These are phyloP conservation scores for Paramecium biaurelia DNA, from an alignment of 73 alveolate species.

Conservation along the genomic window DNA sequence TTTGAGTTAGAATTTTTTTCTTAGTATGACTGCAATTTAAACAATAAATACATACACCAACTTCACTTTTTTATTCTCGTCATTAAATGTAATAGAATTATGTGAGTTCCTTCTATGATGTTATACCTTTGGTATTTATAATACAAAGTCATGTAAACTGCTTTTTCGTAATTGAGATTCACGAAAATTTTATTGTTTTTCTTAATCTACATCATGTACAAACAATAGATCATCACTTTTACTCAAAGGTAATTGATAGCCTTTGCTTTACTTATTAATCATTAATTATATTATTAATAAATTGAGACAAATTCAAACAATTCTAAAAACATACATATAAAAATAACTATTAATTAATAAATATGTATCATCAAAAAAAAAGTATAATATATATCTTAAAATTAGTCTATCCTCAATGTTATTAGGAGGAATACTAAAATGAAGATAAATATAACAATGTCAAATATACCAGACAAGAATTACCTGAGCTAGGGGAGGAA, in stretches of 20 bases:
- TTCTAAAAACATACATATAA: not conserved
- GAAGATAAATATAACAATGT: not conserved
- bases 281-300: not conserved
- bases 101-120: not conserved
- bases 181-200: not conserved
- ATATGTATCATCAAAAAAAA: not conserved
- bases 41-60: not conserved
- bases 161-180: not conserved
- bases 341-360: not conserved
- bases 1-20: not conserved
- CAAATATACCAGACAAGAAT: not conserved
- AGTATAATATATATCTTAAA: not conserved
- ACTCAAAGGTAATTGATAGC: not conserved
- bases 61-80: not conserved
- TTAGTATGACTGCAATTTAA: not conserved
- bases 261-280: not conserved
- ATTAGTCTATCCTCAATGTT: not conserved
- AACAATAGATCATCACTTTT: constrained; percentile 29
- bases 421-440: not conserved
- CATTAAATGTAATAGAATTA: not conserved
- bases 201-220: not conserved
- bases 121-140: not conserved
- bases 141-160: not conserved
- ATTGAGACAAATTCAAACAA: not conserved
- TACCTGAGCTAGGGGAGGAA: not conserved